Evolutionary conservation across 73 alveolate genomes (phyloP).

Genomic region (Paramecium bursaria): DNA sequence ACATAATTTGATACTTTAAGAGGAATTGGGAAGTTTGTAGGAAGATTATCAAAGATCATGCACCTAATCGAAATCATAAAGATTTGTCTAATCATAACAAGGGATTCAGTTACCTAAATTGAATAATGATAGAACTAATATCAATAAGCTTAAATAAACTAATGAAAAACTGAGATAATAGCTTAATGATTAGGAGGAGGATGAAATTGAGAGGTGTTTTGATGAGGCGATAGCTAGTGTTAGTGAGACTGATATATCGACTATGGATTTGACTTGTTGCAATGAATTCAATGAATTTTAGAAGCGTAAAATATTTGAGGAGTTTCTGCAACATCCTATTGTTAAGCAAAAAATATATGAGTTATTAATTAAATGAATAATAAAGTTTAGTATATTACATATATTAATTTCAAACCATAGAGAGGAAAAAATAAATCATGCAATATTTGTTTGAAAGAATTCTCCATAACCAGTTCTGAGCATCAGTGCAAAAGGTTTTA

Average conservation of each 20-base stretch:
- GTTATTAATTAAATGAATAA: too few species aligned
- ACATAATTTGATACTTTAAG: conserved; percentile 37
- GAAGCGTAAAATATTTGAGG: conserved; percentile 45
- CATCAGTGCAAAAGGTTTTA: conserved; percentile 42
- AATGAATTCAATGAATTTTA: conserved; percentile 32
- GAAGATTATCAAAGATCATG: not conserved
- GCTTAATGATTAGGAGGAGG: not conserved
- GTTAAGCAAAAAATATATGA: conserved; percentile 16
- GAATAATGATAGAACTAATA: not conserved
- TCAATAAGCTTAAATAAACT: conserved; percentile 12
- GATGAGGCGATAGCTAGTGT: conserved; percentile 19
- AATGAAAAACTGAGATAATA: conserved; percentile 18
- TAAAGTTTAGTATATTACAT: conserved; percentile 36
- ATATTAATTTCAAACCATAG: not conserved
- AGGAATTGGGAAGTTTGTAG: conserved; percentile 27
- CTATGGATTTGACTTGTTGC: conserved; percentile 58
- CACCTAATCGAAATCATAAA: conserved; percentile 8
- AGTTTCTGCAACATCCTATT: conserved; percentile 27
- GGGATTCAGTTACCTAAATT: conserved; percentile 20
- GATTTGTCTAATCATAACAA: conserved; percentile 5
- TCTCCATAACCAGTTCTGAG: conserved; percentile 1
- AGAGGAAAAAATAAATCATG: conserved; percentile 1
- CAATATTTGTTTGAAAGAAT: not conserved
- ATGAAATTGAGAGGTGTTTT: conserved; percentile 49
- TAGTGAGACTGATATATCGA: conserved; percentile 23